A percentile compares a stretch with the other conserved stretches of the same genome.
Evolutionary conservation across 148 eudicot genomes (phyloP).

Genomic region (Chenopodium berlandieri): DNA sequence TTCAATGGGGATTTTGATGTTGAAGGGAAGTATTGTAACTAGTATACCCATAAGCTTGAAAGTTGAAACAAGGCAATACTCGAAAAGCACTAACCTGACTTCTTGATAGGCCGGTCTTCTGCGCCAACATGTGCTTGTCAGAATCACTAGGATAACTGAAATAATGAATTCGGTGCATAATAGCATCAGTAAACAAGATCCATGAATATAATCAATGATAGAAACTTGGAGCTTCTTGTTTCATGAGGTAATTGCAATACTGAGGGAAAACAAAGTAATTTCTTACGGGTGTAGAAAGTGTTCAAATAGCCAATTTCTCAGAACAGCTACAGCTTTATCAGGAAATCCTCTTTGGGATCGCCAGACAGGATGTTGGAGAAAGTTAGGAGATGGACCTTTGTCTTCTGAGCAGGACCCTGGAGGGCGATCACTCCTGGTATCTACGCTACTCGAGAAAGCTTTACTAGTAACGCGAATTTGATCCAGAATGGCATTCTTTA

Average conservation of each 20-base stretch:
- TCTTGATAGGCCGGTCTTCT: constrained; percentile 48
- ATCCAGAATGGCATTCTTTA: constrained; percentile 47
- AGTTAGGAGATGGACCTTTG: constrained; percentile 23
- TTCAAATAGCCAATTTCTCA: constrained; percentile 45
- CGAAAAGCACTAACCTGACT: constrained; percentile 33
- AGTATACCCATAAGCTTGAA: neutral
- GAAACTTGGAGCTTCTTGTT: neutral
- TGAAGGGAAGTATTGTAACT: neutral
- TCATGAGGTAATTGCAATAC: neutral
- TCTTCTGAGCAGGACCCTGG: constrained; percentile 25
- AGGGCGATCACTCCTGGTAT: constrained; percentile 22
- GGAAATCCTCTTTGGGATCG: constrained; percentile 52
- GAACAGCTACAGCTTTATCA: constrained; percentile 46
- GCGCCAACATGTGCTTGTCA: constrained; percentile 50
- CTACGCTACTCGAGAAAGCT: constrained; percentile 19
- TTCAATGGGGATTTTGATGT: neutral
- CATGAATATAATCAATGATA: neutral
- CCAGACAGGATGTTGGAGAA: constrained; percentile 44
- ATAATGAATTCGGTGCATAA: neutral
- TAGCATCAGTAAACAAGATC: neutral
- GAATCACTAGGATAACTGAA: constrained; percentile 50
- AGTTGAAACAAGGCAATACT: neutral
- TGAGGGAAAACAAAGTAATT: neutral
- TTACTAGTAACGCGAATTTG: constrained; percentile 36
- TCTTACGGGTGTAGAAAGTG: constrained; percentile 52